Evolutionary conservation across 2,329 filamentous ascomycete species (phyloP), one percentile per base, ranked within the genome.

Genomic region (Neurospora crassa): DNA sequence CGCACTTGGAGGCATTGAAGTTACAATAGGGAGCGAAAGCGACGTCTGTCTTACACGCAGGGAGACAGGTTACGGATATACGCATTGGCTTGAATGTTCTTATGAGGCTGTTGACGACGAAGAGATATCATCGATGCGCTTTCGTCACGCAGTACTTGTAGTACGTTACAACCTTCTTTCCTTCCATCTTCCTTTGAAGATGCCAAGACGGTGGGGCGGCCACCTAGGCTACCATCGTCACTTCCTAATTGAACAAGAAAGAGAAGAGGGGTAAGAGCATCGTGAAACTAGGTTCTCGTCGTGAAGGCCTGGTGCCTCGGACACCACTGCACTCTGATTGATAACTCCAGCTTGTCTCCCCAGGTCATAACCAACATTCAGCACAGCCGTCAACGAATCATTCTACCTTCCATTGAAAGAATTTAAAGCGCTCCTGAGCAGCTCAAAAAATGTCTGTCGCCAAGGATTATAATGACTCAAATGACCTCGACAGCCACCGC

Each of bases 401-500:
- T 63, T 3, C 8, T n/a, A 34, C 53, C 24, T 1, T 34, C 29
- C 53, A 63, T 34, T 10, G 6, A 34, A 7, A 34, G 29, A 63
- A 8, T 63, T 63, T 5, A 29, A 37, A 10, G 47, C 47, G 12
- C 47, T 59, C 24, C 47, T 34, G 1, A 34, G 14, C 29, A 18
- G 8, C 40, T 74, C 78, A 3, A 75, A 59, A 3, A 75, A 47
- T 37, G 73, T 37, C 73, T 40, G 73, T 69, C 20, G 74, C 74
- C 40, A 70, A 75, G 24, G 72, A 68, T 12, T 79, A 79, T 45
- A 74, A 74, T 12, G 74, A 77, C 70, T 70, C 75, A 3, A 74
- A 74, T 7, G 76, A 75, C 68, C 71, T 79, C 14, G 59, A 72
- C 3, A 76, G 76, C 20, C 74, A 78, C 70, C 74, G 78, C 63